Evolutionary conservation across 257 asterid genomes (phyloP).

Genomic region (Lavandula angustifolia): DNA sequence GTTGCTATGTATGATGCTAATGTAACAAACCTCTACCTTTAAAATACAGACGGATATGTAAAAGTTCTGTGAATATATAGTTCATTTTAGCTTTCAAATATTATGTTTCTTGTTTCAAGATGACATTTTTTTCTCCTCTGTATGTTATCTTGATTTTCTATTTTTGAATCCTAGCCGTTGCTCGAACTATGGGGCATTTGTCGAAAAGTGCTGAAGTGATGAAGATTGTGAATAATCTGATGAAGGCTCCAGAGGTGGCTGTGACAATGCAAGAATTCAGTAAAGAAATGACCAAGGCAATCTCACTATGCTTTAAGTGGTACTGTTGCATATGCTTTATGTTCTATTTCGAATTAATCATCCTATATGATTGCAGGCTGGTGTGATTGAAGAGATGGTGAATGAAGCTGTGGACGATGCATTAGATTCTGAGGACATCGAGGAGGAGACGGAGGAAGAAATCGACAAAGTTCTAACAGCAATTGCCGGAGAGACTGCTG

Average conservation of each 20-base stretch:
- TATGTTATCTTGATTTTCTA: not conserved
- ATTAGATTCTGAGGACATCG: conserved; percentile 96
- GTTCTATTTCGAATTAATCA: too few species aligned
- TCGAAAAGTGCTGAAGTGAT: conserved; percentile 96
- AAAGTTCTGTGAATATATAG: too few species aligned
- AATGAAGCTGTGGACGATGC: conserved; percentile 79
- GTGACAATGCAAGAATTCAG: conserved; percentile 84
- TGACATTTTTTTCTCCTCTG: not conserved
- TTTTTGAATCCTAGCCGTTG: conserved; percentile 54
- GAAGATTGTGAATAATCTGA: conserved; percentile 86
- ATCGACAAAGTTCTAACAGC: conserved; percentile 85
- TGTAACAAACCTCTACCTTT: too few species aligned
- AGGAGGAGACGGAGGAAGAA: conserved; percentile 97
- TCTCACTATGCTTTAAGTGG: too few species aligned
- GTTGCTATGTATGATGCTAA: too few species aligned
- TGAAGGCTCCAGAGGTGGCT: conserved; percentile 94
- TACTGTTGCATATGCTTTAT: too few species aligned
- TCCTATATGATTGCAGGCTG: conserved; percentile 57
- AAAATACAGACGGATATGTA: too few species aligned
- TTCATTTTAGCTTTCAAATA: too few species aligned
- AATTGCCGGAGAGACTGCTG: conserved; percentile 95
- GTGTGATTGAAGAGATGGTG: conserved; percentile 89
- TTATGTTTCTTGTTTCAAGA: too few species aligned
- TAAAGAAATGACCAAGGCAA: conserved; percentile 91
- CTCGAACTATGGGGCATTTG: conserved; percentile 89